phyloP scores from a whole-genome alignment of 495 filamentous ascomycete species.

The Cladorrhinum samala region DNA sequence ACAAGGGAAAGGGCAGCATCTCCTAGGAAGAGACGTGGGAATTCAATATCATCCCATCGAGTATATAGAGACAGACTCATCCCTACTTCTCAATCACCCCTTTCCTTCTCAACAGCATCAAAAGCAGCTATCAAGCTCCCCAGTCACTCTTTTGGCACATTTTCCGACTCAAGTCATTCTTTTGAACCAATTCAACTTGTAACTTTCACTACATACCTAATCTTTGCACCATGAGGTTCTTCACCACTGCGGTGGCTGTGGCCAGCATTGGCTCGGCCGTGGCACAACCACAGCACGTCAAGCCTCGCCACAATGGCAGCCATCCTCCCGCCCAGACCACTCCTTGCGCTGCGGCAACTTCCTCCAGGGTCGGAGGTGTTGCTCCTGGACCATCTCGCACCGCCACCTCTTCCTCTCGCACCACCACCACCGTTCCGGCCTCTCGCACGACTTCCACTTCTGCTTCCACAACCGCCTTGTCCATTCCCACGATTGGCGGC shows the following conservation, averaged over 20 bases:
- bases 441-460: neutral
- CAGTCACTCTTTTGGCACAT: neutral
- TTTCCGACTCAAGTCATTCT: conserved; percentile 11
- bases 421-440: neutral
- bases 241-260: neutral
- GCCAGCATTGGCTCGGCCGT: neutral
- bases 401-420: neutral
- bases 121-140: neutral
- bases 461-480: too few relatives aligned
- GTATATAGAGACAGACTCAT: neutral
- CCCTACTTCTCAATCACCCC: neutral
- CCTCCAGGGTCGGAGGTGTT: neutral
- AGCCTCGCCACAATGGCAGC: neutral
- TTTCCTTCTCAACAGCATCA: neutral
- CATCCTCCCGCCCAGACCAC: neutral
- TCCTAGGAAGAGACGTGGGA: too few relatives aligned
- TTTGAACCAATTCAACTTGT: too few relatives aligned
- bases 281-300: neutral
- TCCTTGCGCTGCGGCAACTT: neutral
- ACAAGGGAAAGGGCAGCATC: neutral
- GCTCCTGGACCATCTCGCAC: neutral
- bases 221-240: neutral
- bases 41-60: neutral
- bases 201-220: neutral
- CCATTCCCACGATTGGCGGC: neutral